Evolutionary conservation across 1,284 basidiomycete species (phyloP).

Genomic region (Ceratobasidium sp.): DNA sequence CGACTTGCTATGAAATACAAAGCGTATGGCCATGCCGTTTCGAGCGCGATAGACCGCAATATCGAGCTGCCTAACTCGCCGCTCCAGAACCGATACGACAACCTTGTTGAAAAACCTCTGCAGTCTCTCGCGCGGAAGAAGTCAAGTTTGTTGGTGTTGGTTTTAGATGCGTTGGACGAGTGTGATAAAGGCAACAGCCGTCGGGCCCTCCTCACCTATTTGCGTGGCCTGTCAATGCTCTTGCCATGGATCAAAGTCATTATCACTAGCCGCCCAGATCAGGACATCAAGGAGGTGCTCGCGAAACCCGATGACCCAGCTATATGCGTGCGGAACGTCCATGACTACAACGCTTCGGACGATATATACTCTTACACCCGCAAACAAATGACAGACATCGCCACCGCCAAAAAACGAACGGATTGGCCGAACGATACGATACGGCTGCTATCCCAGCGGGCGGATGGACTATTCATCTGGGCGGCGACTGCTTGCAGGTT

Average conservation of each 20-base stretch:
- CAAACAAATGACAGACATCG: not conserved
- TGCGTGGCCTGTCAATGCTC: conserved; percentile 6
- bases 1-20: not conserved
- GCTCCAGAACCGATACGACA: conserved; percentile 10
- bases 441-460: not conserved
- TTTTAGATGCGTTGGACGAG: conserved; percentile 19
- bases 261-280: conserved; percentile 40
- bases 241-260: conserved; percentile 29
- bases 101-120: conserved; percentile 3
- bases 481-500: conserved; percentile 20
- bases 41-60: not conserved
- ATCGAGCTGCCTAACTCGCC: conserved; percentile 4
- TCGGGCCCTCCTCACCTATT: not conserved
- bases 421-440: conserved; percentile 6
- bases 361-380: not conserved
- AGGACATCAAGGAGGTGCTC: conserved; percentile 8
- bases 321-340: not conserved
- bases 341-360: not conserved
- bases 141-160: not conserved
- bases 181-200: conserved; percentile 6
- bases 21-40: conserved; percentile 7
- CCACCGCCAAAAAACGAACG: not conserved
- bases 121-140: not conserved
- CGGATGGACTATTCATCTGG: conserved; percentile 21
- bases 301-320: not conserved